A percentile compares a stretch with the other conserved stretches of the same genome.
Conservation (phyloP, 768 basidiomycete genomes). For the Saitozyma podzolica region DNA sequence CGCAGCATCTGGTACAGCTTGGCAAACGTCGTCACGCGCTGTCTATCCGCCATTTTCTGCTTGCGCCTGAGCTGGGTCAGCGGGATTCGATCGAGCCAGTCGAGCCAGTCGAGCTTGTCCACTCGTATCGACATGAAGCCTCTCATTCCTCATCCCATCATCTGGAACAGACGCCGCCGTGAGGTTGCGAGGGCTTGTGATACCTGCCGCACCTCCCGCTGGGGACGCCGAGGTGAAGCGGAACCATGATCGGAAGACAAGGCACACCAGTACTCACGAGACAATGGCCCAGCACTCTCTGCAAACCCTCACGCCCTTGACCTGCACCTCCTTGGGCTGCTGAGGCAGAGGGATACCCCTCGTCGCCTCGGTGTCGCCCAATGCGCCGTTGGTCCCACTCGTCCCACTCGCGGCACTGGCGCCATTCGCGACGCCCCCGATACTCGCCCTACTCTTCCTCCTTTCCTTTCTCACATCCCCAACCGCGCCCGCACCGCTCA, state of each 20-base stretch:
- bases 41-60: conserved; percentile 71
- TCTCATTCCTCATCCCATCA: no score
- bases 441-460: conserved; percentile 19
- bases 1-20: conserved; percentile 75
- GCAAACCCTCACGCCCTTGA: conserved; percentile 87
- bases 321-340: conserved; percentile 59
- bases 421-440: not conserved
- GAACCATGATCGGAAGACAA: not conserved
- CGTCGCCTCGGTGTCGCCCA: not conserved
- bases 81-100: not conserved
- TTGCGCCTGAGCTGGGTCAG: conserved; percentile 62
- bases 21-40: conserved; percentile 63
- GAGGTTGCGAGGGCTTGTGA: no score
- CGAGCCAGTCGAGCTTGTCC: no score
- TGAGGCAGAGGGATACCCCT: conserved; percentile 49
- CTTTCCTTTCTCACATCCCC: conserved; percentile 27
- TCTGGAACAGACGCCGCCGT: no score
- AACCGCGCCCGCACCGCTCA: not conserved
- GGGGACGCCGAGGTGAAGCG: not conserved
- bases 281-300: conserved; percentile 76
- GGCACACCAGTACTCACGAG: conserved; percentile 59
- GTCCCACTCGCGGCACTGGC: not conserved
- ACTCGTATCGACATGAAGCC: not conserved
- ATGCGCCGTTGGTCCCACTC: not conserved
- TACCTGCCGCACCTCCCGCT: no score